Evolutionary conservation across 1,139 yeast genomes (phyloP).

Genomic region (Debaryomyces singareniensis): DNA sequence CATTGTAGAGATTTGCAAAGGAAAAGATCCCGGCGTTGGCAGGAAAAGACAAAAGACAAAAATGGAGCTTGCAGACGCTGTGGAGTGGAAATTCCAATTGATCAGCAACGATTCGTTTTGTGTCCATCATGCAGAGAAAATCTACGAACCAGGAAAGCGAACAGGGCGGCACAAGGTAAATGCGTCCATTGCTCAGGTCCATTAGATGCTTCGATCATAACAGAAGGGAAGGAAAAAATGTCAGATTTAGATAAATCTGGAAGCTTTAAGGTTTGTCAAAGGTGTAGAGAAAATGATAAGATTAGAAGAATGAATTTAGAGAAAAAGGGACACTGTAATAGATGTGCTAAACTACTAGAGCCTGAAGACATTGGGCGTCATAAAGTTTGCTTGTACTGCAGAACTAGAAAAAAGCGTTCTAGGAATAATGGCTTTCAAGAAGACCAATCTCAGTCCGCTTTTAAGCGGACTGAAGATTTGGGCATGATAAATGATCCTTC

Average conservation of each 20-base stretch:
- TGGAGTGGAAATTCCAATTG: constrained; percentile 47
- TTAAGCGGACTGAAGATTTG: constrained; percentile 5
- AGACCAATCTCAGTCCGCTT: not conserved
- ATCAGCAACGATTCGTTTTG: constrained; percentile 46
- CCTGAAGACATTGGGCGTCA: constrained; percentile 43
- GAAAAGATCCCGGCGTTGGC: constrained; percentile 60
- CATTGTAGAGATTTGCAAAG: constrained; percentile 62
- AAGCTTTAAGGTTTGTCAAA: constrained; percentile 52
- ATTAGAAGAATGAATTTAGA: constrained; percentile 51
- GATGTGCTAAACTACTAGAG: constrained; percentile 48
- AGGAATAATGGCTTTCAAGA: constrained; percentile 2
- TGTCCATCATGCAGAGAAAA: constrained; percentile 56
- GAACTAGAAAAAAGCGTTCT: constrained; percentile 45
- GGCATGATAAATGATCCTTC: constrained; percentile 4
- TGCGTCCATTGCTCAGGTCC: constrained; percentile 68
- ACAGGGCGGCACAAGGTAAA: constrained; percentile 54
- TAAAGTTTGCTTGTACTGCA: constrained; percentile 50
- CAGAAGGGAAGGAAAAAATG: constrained; percentile 15
- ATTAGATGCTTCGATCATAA: constrained; percentile 38
- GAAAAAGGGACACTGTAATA: constrained; percentile 52
- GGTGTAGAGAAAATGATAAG: constrained; percentile 59
- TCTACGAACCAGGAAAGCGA: constrained; percentile 49
- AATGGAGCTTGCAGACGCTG: constrained; percentile 62
- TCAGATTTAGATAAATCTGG: constrained; percentile 15
- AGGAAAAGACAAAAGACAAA: constrained; percentile 51